Base-by-base conservation (phyloP, 2,329 filamentous ascomycete species). In the Cladosporium sp. region DNA sequence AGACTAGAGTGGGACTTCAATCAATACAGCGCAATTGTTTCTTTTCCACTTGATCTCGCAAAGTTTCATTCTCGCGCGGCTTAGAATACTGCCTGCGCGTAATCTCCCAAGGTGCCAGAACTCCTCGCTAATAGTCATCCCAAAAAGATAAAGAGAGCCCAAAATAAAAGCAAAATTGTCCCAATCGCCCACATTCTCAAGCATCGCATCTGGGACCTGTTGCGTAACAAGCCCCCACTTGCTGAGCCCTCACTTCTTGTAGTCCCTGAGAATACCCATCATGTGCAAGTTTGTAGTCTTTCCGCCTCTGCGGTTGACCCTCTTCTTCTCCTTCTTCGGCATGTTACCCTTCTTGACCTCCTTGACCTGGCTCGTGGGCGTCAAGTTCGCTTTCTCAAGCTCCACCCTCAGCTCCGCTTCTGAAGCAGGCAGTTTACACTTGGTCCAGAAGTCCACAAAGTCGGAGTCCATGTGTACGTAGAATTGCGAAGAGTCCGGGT, bases 231-330 rank as follows among this genome's bases (percentile, higher is more conserved):
- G n/a, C n/a, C n/a, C n/a, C n/a, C n/a, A n/a, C n/a, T n/a, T n/a
- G n/a, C n/a, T n/a, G n/a, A n/a, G n/a, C n/a, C 9, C 38, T 50
- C 42, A 59, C 42, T 51, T 55, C 45, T 54, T 53, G 43, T 82
- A 91, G 65, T 92, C 87, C 71, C 89, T 84, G 64, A 95, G 76
- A 53, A 95, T 78, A 56, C 85, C 82, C 59, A 78, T 77, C 89
- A 95, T 94, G 67, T 95, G 90, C 22, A 82, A 83, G 66, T 95
- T 95, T 20, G 88, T 94, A 50, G 85, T 83, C 77, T 91, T 93
- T 57, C 86, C 87, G 36, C 82, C 81, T 53, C 83, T 79, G 57
- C 88, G 80, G 38, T 82, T 76, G 66, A 87, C 88, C 71, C 88
- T 86, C 68, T 84, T 83, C 72, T 85, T 84, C 72, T 88, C 86